Conservation (phyloP, 352 stramenopile species). For the Phytophthora sansomeana region DNA sequence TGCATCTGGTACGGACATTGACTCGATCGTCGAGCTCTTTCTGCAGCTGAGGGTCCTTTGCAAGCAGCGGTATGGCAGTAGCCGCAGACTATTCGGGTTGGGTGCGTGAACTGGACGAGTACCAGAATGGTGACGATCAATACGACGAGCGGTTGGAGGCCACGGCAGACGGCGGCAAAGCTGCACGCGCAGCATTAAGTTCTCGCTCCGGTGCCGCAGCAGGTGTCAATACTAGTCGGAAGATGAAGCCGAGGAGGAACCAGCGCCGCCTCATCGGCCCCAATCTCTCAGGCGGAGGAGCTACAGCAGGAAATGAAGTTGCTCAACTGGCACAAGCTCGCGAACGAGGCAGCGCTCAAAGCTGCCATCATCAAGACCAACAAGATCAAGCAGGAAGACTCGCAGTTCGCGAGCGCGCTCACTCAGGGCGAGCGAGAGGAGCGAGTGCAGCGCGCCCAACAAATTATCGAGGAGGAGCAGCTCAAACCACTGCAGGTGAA, state of each 20-base stretch:
- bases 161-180: conserved; percentile 13
- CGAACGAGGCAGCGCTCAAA: conserved; percentile 94
- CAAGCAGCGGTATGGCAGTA: conserved; percentile 32
- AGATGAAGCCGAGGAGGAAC: conserved; percentile 30
- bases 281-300: conserved; percentile 78
- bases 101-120: conserved; percentile 68
- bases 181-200: too few relatives aligned
- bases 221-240: conserved; percentile 27
- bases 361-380: conserved; percentile 91
- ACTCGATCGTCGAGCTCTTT: background rate
- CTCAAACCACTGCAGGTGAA: conserved; percentile 91
- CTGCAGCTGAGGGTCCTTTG: too few relatives aligned
- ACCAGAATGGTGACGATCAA: conserved; percentile 45
- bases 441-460: conserved; percentile 88
- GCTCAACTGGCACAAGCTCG: conserved; percentile 95
- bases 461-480: conserved; percentile 94
- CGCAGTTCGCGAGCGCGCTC: conserved; percentile 52
- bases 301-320: conserved; percentile 94
- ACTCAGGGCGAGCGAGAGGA: conserved; percentile 76
- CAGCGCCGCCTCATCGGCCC: conserved; percentile 16
- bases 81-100: conserved; percentile 56
- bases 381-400: conserved; percentile 84
- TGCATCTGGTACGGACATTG: conserved; percentile 15
- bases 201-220: conserved; percentile 15
- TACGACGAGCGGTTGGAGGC: conserved; percentile 44